A percentile compares a stretch with the other conserved stretches of the same genome.
phyloP scores from a whole-genome alignment of 371 early-diverging fungal genomes.

The Catenaria anguillulae region DNA sequence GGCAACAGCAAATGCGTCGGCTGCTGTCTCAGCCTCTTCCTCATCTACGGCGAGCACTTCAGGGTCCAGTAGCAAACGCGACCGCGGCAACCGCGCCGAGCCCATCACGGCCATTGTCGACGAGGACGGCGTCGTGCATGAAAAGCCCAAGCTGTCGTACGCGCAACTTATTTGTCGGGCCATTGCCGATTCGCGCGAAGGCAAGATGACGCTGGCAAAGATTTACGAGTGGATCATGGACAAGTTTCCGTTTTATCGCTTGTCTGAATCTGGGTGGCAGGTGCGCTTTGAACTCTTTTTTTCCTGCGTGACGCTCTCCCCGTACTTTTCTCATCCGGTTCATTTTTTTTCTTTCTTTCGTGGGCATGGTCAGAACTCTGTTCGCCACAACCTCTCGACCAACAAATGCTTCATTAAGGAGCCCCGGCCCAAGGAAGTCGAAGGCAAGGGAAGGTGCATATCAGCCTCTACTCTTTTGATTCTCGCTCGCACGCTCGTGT shows the following conservation, averaged over 20 bases:
- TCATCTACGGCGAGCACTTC: too few relatives aligned
- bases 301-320: neutral
- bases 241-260: neutral
- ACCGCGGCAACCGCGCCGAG: neutral
- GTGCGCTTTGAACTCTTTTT: neutral
- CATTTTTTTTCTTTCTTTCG: neutral
- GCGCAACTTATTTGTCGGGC: conserved; percentile 5
- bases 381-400: conserved; percentile 7
- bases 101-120: neutral
- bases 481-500: neutral
- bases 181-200: neutral
- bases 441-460: conserved; percentile 8
- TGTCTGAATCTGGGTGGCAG: conserved; percentile 2
- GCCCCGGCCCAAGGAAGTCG: conserved; percentile 6
- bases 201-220: conserved; percentile 3
- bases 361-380: neutral
- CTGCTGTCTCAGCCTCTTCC: too few relatives aligned
- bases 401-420: conserved; percentile 12
- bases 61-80: too few relatives aligned
- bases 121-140: neutral
- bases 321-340: neutral
- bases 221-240: conserved; percentile 6
- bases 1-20: too few relatives aligned
- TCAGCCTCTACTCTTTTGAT: neutral
- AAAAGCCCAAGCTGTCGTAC: conserved; percentile 6